Base-by-base conservation (phyloP, 2,329 filamentous ascomycete genomes). In the Polytolypa hystricis region DNA sequence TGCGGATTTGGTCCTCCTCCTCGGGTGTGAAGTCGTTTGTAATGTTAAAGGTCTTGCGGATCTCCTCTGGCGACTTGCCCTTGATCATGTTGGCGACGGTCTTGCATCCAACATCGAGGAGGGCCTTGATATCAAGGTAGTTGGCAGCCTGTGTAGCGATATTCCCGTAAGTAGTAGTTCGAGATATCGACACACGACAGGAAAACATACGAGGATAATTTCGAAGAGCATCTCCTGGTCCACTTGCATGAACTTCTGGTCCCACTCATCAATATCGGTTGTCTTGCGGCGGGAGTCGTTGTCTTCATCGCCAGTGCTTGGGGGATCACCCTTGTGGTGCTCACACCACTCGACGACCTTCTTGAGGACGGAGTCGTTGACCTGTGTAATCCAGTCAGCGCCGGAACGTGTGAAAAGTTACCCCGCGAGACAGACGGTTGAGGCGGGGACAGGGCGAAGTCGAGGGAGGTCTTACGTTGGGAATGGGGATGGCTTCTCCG, bases 71-170 rank as follows among this genome's bases (percentile, higher is more conserved):
- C 0, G 86, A 94, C 74, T 98, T 98, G 67, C 91, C 91, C 82
- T 98, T 98, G 73, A 98, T 98, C 91, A 98, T 98, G 68, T 98
- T 98, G 44, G 91, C 91, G 11, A 98, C 91, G 0, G 91, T 98
- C 77, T 98, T 98, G 77, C 91, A 98, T 44, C 91, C 91, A 42
- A 96, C 89, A 47, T 98, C 91, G 18, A 98, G 80, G 1, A 98
- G 81, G 1, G 86, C 82, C 74, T 96, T 98, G 70, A 98, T 98
- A 50, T 98, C 91, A 42, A 98, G 81, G 62, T 96, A 98, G 72
- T 98, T 98, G 53, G 89, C 85, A 3, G 91, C 91, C 84, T 91
- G 48, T 37, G n/a, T 16, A 30, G 14, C 7, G 30, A 33, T 10
- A 8, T 14, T 9, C 10, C 7, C 15, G 9, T 16, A 16, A 8